Conservation (phyloP, 768 basidiomycete species). For the Boletus sp. region DNA sequence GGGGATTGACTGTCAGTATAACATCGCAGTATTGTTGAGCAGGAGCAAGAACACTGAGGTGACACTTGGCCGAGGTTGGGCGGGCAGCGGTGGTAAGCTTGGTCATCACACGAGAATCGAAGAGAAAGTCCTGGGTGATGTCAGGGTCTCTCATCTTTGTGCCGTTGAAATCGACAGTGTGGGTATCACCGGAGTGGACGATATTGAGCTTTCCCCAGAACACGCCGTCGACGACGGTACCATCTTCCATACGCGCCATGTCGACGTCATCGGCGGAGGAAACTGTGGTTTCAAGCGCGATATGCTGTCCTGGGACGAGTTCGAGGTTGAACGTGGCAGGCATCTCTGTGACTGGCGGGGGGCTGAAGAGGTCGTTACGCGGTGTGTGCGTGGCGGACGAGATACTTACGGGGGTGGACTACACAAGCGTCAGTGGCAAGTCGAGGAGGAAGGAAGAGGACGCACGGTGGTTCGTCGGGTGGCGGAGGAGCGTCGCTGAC, state of each 20-base stretch:
- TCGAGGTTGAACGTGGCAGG: slow-evolving; percentile 82
- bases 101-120: slow-evolving; percentile 74
- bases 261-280: slow-evolving; percentile 78
- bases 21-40: slow-evolving; percentile 78
- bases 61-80: slow-evolving; percentile 72
- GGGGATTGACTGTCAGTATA: slow-evolving; percentile 61
- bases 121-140: slow-evolving; percentile 61
- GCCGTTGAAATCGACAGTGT: slow-evolving; percentile 80
- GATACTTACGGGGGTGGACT: slow-evolving; percentile 50
- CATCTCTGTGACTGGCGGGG: slow-evolving; percentile 81
- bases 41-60: slow-evolving; percentile 71
- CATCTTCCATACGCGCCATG: slow-evolving; percentile 91
- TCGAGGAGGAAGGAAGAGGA: not conserved
- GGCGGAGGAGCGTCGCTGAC: slow-evolving; percentile 83
- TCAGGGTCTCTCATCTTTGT: slow-evolving; percentile 67
- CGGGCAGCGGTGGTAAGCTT: slow-evolving; percentile 75
- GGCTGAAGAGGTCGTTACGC: slow-evolving; percentile 31
- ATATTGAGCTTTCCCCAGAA: slow-evolving; percentile 90
- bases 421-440: slow-evolving; percentile 11
- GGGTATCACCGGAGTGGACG: slow-evolving; percentile 71
- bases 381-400: slow-evolving; percentile 12
- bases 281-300: slow-evolving; percentile 76
- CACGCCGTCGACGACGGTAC: slow-evolving; percentile 76
- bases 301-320: slow-evolving; percentile 71
- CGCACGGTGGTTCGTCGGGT: slow-evolving; percentile 77